A percentile compares a stretch with the other conserved stretches of the same genome.
These are phyloP conservation scores for Rhinocladiella similis DNA, from an alignment of 2,329 filamentous ascomycete genomes.

Conservation along the genomic window DNA sequence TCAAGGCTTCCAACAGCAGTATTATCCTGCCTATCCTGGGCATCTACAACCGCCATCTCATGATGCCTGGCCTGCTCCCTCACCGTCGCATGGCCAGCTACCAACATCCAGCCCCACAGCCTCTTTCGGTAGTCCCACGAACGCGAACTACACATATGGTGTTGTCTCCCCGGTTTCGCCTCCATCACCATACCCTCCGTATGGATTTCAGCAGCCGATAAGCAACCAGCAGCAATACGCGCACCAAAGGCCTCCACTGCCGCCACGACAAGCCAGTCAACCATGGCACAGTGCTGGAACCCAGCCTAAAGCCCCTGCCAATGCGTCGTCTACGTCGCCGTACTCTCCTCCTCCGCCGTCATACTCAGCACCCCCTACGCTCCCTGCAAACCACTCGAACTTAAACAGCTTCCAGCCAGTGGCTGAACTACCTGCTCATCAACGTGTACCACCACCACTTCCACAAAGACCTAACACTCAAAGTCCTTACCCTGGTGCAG, in stretches of 20 bases:
- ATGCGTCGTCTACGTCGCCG: neutral
- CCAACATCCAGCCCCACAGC: neutral
- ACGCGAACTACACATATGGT: neutral
- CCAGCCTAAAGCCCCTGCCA: neutral
- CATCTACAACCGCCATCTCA: slow-evolving; percentile 1
- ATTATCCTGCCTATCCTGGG: neutral
- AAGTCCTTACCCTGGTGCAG: neutral
- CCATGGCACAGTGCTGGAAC: neutral
- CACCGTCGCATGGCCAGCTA: slow-evolving; percentile 1
- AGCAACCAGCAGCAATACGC: neutral
- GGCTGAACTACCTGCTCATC: neutral
- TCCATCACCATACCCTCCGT: neutral
- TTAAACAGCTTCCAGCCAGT: neutral
- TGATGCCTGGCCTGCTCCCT: slow-evolving; percentile 8
- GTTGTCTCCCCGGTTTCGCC: neutral
- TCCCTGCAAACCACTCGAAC: neutral
- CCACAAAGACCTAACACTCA: neutral
- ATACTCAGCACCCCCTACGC: neutral
- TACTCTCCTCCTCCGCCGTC: neutral
- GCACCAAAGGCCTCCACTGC: slow-evolving; percentile 3
- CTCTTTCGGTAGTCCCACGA: neutral
- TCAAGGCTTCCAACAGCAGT: neutral
- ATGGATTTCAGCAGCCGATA: neutral
- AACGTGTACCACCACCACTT: neutral
- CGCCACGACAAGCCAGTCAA: slow-evolving; percentile 1